Evolutionary conservation across 257 asterid species (phyloP).

Genomic region (Nyctanthes arbortristis): DNA sequence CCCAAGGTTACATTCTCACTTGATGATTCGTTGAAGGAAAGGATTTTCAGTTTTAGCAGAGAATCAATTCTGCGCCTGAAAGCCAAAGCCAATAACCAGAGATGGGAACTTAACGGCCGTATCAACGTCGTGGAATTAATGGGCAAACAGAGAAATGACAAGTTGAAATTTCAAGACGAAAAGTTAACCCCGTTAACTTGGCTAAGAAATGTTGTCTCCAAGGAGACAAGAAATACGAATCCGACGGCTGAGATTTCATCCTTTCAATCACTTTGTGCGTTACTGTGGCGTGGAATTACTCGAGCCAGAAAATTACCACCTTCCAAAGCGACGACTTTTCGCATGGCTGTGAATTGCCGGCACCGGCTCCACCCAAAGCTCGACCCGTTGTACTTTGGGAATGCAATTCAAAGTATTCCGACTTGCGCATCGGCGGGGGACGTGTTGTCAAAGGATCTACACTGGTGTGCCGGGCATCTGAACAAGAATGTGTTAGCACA

Average conservation of each 20-base stretch:
- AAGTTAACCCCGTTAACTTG: slow-evolving; percentile 6
- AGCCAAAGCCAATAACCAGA: neutral
- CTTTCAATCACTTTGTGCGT: slow-evolving; percentile 6
- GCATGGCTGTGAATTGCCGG: slow-evolving; percentile 20
- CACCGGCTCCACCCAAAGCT: slow-evolving; percentile 10
- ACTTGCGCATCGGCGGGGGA: slow-evolving; percentile 21
- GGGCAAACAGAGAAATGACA: slow-evolving; percentile 8
- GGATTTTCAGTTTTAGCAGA: slow-evolving; percentile 11
- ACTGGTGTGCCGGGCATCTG: slow-evolving; percentile 20
- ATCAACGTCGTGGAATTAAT: neutral
- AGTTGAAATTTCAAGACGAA: neutral
- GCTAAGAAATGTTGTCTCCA: neutral
- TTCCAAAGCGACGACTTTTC: slow-evolving; percentile 6
- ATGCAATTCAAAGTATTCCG: slow-evolving; percentile 13
- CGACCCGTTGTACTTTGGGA: slow-evolving; percentile 7
- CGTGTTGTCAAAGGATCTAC: slow-evolving; percentile 5
- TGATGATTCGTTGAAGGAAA: neutral
- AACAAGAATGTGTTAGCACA: slow-evolving; percentile 9
- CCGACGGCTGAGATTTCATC: slow-evolving; percentile 9
- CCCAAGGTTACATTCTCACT: slow-evolving; percentile 9
- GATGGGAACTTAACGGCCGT: neutral
- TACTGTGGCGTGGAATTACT: slow-evolving; percentile 10
- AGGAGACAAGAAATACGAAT: neutral
- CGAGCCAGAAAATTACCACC: slow-evolving; percentile 1
- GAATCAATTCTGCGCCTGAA: slow-evolving; percentile 10